Percentiles rank a stretch among this genome's conserved stretches.
phyloP scores from a whole-genome alignment of 306 rosid species.

The Corylus heterophylla region DNA sequence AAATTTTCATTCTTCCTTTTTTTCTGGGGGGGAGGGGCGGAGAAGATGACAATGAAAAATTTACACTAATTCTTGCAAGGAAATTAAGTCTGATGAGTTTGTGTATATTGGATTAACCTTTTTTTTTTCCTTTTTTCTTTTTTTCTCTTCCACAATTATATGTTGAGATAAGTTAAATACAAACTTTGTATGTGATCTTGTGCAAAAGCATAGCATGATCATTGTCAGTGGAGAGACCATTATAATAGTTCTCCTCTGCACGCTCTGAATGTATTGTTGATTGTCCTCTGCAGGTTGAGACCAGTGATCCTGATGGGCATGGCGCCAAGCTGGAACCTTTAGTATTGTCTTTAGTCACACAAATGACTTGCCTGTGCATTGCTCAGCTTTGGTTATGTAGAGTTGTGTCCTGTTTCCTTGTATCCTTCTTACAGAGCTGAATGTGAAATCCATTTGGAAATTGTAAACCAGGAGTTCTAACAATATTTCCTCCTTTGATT shows the following conservation, averaged over 20 bases:
- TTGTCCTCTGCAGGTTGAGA: conserved; percentile 25
- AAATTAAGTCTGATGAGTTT: conserved; percentile 17
- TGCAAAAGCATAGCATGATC: conserved; percentile 28
- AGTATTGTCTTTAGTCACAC: conserved; percentile 14
- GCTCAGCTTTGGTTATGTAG: conserved; percentile 27
- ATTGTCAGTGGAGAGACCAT: conserved; percentile 19
- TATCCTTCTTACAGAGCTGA: conserved; percentile 50
- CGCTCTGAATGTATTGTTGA: conserved; percentile 11
- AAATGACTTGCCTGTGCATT: conserved; percentile 4
- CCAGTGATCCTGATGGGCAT: conserved; percentile 17
- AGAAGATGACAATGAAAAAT: conserved; percentile 23
- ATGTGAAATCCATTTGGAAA: conserved; percentile 79
- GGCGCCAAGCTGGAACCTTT: conserved; percentile 10
- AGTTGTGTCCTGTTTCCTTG: conserved; percentile 24
- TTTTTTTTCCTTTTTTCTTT: background rate
- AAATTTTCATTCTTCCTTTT: background rate
- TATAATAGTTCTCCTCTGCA: conserved; percentile 29
- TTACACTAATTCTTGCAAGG: conserved; percentile 29
- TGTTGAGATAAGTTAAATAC: conserved; percentile 23
- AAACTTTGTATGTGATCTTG: conserved; percentile 11
- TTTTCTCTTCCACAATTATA: background rate
- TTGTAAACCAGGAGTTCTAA: conserved; percentile 73
- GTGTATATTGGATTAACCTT: conserved; percentile 4
- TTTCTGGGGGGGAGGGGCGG: background rate
- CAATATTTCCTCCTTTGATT: conserved; percentile 72